phyloP scores from a whole-genome alignment of 768 basidiomycete species.

The Postia placenta region DNA sequence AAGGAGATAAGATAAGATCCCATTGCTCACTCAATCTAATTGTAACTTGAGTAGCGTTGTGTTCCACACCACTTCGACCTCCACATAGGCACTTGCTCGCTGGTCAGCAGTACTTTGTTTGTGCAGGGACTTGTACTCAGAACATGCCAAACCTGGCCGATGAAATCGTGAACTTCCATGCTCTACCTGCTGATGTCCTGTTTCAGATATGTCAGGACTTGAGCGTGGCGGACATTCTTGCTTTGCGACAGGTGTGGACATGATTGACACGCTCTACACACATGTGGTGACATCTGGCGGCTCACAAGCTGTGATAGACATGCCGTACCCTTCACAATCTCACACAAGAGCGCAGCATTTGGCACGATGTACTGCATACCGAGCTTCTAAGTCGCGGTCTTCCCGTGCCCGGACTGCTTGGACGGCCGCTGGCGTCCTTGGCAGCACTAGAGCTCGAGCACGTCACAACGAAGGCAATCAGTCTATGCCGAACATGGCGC shows the following conservation, averaged over 20 bases:
- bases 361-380: constrained; percentile 38
- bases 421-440: constrained; percentile 29
- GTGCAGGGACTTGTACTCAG: too few species aligned
- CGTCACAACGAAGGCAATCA: constrained; percentile 32
- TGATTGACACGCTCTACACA: constrained; percentile 38
- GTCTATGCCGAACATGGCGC: constrained; percentile 45
- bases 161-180: background rate
- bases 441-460: constrained; percentile 39
- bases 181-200: constrained; percentile 45
- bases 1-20: too few species aligned
- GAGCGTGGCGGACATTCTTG: constrained; percentile 34
- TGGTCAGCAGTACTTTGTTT: background rate
- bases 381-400: constrained; percentile 37
- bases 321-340: too few species aligned
- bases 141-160: too few species aligned
- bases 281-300: constrained; percentile 28
- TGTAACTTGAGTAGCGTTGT: background rate
- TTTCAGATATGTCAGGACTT: constrained; percentile 38
- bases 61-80: background rate
- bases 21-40: too few species aligned
- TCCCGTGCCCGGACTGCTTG: constrained; percentile 39
- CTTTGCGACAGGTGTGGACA: constrained; percentile 38
- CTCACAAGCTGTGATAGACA: too few species aligned
- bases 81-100: background rate
- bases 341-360: constrained; percentile 44